Conservation (phyloP, 768 basidiomycete genomes). For the Mycena sanguinolenta region DNA sequence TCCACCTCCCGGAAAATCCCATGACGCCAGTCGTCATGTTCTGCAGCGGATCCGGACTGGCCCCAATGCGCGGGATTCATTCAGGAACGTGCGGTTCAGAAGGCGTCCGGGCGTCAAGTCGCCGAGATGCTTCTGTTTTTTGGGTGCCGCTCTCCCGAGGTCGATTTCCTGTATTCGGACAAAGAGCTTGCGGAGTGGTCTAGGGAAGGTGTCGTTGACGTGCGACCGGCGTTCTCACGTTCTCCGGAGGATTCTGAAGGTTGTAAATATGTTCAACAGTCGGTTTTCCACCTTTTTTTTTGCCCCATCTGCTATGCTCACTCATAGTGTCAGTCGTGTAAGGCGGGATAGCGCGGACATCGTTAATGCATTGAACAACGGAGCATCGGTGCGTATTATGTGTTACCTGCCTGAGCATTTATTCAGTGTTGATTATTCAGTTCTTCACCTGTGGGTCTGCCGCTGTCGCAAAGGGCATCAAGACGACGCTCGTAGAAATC, state of each 20-base stretch:
- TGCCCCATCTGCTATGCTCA: neutral
- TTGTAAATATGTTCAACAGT: slow-evolving; percentile 56
- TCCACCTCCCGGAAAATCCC: slow-evolving; percentile 57
- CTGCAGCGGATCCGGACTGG: slow-evolving; percentile 61
- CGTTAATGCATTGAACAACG: slow-evolving; percentile 44
- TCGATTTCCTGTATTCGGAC: slow-evolving; percentile 58
- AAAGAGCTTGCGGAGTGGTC: slow-evolving; percentile 59
- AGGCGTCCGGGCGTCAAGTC: slow-evolving; percentile 55
- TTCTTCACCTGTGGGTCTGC: slow-evolving; percentile 61
- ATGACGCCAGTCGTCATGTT: slow-evolving; percentile 57
- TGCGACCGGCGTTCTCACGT: slow-evolving; percentile 58
- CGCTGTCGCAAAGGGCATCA: slow-evolving; percentile 55
- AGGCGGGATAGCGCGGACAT: slow-evolving; percentile 57
- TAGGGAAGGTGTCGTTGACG: slow-evolving; percentile 56
- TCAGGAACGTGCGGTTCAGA: slow-evolving; percentile 62
- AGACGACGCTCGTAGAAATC: slow-evolving; percentile 51
- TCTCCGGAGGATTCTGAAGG: slow-evolving; percentile 44
- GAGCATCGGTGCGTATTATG: slow-evolving; percentile 49
- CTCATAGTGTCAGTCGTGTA: slow-evolving; percentile 49
- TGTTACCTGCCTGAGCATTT: no score
- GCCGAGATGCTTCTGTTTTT: slow-evolving; percentile 61
- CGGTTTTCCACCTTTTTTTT: slow-evolving; percentile 22
- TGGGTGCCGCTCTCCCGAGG: slow-evolving; percentile 57
- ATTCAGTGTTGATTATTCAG: slow-evolving; percentile 30
- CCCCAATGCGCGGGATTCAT: slow-evolving; percentile 66